Base-by-base conservation (phyloP, 495 filamentous ascomycete genomes). In the Zalerion maritima region DNA sequence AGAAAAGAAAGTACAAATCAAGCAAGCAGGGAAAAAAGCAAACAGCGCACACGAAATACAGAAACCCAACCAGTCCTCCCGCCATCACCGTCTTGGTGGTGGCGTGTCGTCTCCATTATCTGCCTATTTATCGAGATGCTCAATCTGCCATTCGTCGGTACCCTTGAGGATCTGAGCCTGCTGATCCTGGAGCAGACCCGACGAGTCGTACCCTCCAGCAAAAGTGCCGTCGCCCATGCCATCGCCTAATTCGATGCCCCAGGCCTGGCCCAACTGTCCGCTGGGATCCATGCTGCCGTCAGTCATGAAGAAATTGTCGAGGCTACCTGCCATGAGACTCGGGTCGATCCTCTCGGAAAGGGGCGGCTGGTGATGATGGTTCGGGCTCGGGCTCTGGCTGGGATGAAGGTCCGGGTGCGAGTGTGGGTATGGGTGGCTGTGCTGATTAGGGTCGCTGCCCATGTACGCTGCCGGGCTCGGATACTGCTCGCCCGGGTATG, bases 71-170 rank as follows among this genome's bases (percentile, higher is more conserved):
- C 23, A 28, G 7, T 21, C 28, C 25, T 6, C 8, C 18, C 24
- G 10, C 12, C 15, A 26, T 9, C 23, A 28, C 21, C 17, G 16
- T 14, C 18, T 28, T 16, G 18, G 23, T 33, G 16, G 14, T 24
- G 4, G 32, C 4, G 7, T 23, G 7, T 7, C n/a, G 7, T 23
- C n/a, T 23, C n/a, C 7, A 7, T 23, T 23, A n/a, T n/a, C 7
- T n/a, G n/a, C n/a, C 21, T 23, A 23, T 23, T n/a, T 29, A 21
- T 47, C 43, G 13, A 58, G 39, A 4, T 42, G 32, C 18, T 59
- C 49, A 19, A 52, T 36, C 18, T 54, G 43, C 38, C 49, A 52
- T 2, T 49, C 46, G 9, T 39, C 40, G 5, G 40, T 31, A 3
- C 37, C 39, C n/a, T n/a, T n/a, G n/a, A n/a, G n/a, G n/a, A n/a